Evolutionary conservation across 2,329 filamentous ascomycete species (phyloP).

Genomic region (Nigrograna mackinnonii): DNA sequence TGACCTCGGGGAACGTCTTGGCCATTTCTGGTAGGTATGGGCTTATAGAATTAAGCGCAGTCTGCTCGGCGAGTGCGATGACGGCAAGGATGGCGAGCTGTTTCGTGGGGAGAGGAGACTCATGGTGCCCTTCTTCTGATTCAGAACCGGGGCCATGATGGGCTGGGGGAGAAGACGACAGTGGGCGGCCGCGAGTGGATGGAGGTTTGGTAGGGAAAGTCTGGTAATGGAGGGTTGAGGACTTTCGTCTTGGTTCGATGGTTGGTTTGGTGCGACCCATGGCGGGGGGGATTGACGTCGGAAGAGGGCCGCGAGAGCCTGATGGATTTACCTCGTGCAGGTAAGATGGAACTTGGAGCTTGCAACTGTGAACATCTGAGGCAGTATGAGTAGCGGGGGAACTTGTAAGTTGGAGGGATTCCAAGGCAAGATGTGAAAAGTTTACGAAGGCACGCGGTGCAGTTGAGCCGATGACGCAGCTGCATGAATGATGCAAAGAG

Average conservation of each 20-base stretch:
- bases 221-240: constrained; percentile 71
- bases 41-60: constrained; percentile 92
- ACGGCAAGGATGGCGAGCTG: constrained; percentile 86
- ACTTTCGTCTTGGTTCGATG: constrained; percentile 47
- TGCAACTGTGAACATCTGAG: too few species aligned
- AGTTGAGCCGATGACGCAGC: too few species aligned
- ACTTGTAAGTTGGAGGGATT: too few species aligned
- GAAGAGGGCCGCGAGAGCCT: too few species aligned
- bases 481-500: too few species aligned
- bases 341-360: too few species aligned
- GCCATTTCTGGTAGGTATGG: constrained; percentile 96
- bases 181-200: constrained; percentile 62
- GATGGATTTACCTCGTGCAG: too few species aligned
- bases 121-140: constrained; percentile 46
- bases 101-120: constrained; percentile 77
- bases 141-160: constrained; percentile 36
- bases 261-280: constrained; percentile 38
- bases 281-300: constrained; percentile 14
- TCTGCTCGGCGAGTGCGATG: constrained; percentile 91
- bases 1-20: constrained; percentile 78
- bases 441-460: too few species aligned
- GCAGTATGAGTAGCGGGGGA: too few species aligned
- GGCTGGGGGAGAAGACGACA: constrained; percentile 32
- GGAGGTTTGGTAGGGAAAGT: constrained; percentile 80
- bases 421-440: too few species aligned